Evolutionary conservation across 2,329 filamentous ascomycete genomes (phyloP).

Genomic region (Talaromyces rugulosus): DNA sequence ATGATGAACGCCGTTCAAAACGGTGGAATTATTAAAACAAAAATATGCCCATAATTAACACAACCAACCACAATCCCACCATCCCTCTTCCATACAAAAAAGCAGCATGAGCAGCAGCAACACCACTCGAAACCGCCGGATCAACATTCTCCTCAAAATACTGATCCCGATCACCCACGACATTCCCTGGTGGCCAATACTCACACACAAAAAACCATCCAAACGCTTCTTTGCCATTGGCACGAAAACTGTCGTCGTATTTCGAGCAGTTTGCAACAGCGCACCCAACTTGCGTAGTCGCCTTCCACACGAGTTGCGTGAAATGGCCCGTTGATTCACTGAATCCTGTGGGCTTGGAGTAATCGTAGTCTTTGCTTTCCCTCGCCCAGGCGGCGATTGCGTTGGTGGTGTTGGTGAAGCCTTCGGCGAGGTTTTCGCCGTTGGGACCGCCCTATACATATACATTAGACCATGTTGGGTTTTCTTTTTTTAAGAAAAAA

Average conservation of each 20-base stretch:
- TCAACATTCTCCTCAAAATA: conserved; percentile 32
- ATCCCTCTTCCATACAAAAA: not conserved
- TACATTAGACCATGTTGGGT: not conserved
- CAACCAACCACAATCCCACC: not conserved
- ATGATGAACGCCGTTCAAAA: not conserved
- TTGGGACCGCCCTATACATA: conserved; percentile 53
- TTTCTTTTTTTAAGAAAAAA: too few species aligned
- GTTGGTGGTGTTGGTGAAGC: conserved; percentile 56
- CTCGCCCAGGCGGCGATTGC: conserved; percentile 64
- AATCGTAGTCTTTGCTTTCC: conserved; percentile 59
- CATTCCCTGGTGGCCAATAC: conserved; percentile 65
- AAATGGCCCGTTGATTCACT: conserved; percentile 66
- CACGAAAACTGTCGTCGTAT: conserved; percentile 20
- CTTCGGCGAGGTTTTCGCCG: conserved; percentile 71
- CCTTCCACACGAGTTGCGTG: conserved; percentile 69
- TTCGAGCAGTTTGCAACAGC: conserved; percentile 27
- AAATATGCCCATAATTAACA: not conserved
- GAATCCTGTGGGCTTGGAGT: conserved; percentile 52
- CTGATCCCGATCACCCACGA: conserved; percentile 34
- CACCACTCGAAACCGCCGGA: not conserved
- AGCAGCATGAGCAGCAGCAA: not conserved
- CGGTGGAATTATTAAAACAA: not conserved
- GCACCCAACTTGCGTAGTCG: conserved; percentile 61
- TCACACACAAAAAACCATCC: conserved; percentile 68
- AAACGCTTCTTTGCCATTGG: conserved; percentile 22